A percentile compares a stretch with the other conserved stretches of the same genome.
Conservation (phyloP, 768 basidiomycete genomes). For the Lentinula aciculospora region DNA sequence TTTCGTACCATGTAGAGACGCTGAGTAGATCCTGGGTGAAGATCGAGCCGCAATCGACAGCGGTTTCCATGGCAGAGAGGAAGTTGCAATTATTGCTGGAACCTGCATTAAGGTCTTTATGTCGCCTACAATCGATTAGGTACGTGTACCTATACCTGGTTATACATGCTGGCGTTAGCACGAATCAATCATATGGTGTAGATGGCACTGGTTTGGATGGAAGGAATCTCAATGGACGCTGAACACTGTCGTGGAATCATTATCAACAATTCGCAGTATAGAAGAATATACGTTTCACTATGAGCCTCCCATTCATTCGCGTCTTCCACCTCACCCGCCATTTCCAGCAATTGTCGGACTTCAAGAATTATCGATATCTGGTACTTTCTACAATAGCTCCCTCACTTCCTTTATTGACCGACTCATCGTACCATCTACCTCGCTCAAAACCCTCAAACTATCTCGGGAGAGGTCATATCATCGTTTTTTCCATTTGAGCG, state of each 20-base stretch:
- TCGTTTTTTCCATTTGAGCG: neutral
- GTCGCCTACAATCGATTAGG: neutral
- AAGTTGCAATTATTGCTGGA: neutral
- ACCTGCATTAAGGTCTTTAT: neutral
- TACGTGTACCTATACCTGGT: neutral
- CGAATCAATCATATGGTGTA: neutral
- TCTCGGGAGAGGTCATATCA: neutral
- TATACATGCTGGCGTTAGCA: neutral
- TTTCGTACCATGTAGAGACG: neutral
- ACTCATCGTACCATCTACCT: neutral
- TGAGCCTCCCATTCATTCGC: neutral
- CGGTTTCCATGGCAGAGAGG: neutral
- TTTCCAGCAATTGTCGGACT: neutral
- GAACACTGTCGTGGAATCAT: neutral
- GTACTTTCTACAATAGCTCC: neutral
- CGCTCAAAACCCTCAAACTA: neutral
- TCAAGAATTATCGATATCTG: neutral
- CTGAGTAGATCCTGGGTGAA: neutral
- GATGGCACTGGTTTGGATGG: slow-evolving; percentile 1
- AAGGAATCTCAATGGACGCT: neutral
- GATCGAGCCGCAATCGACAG: neutral
- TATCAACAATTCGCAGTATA: neutral
- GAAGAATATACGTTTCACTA: neutral
- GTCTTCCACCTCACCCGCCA: neutral
- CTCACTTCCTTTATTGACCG: neutral